phyloP scores from a whole-genome alignment of 2,329 filamentous ascomycete species.

The Colletotrichum orbiculare region DNA sequence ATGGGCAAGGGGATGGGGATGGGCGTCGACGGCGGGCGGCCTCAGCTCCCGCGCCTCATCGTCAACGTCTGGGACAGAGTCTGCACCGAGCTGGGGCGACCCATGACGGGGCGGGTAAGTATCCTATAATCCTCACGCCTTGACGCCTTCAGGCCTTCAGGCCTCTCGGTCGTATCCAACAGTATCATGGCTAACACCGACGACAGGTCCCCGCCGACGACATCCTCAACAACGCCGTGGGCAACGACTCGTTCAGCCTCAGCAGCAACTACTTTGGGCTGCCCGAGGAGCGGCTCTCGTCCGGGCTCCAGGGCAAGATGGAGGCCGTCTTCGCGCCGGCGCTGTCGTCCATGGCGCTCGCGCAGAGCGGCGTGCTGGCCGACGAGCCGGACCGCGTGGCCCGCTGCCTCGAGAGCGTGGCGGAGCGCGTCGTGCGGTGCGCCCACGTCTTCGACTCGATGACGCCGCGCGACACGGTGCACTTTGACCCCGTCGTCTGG shows the following conservation, averaged over 20 bases:
- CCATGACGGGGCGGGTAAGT: conserved; percentile 27
- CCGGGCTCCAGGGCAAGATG: conserved; percentile 29
- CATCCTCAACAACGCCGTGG: conserved; percentile 31
- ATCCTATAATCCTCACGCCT: no score
- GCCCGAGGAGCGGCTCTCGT: conserved; percentile 28
- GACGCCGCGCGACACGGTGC: conserved; percentile 25
- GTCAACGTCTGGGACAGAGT: conserved; percentile 22
- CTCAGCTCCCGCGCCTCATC: conserved; percentile 20
- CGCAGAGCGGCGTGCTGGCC: conserved; percentile 25
- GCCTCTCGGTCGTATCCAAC: no score
- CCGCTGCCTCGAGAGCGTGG: conserved; percentile 23
- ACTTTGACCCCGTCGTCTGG: conserved; percentile 32
- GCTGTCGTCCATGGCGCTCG: conserved; percentile 26
- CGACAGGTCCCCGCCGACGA: conserved; percentile 30
- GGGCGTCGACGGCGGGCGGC: background rate
- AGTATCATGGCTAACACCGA: conserved; percentile 6
- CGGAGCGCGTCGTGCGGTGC: conserved; percentile 22
- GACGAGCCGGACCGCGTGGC: conserved; percentile 24
- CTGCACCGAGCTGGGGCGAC: conserved; percentile 17
- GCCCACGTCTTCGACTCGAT: conserved; percentile 28
- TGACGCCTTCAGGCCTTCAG: no score
- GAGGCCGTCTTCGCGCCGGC: conserved; percentile 26
- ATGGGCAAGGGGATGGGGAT: no score
- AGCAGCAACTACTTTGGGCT: conserved; percentile 28
- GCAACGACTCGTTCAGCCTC: conserved; percentile 16